Evolutionary conservation across 192 early-diverging fungal species (phyloP), one percentile per base, ranked within the genome.

Genomic region (Entomortierella chlamydospora): DNA sequence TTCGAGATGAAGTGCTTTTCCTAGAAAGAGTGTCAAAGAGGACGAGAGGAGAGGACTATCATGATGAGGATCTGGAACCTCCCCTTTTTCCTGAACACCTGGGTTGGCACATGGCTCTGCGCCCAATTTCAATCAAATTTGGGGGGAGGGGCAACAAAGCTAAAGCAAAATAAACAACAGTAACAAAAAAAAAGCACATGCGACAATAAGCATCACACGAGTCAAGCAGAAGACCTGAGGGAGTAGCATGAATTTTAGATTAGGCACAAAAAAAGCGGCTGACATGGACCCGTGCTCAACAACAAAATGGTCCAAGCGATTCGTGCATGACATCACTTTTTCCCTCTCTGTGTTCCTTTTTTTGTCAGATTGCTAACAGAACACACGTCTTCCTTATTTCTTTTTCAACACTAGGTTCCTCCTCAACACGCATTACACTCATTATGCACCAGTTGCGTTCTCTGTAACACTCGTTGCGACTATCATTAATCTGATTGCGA

Each of bases 381-480:
- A n/a, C n/a, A n/a, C n/a, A n/a, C n/a, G n/a, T n/a, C n/a, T n/a
- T n/a, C n/a, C n/a, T n/a, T n/a, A n/a, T n/a, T n/a, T n/a, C n/a
- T n/a, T n/a, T n/a, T n/a, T n/a, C n/a, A n/a, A n/a, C n/a, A 20
- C 11, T 72, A 93, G 90, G 67, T 99, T 99, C 73, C 86, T 99
- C 52, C 79, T 99, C 42, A 94, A 93, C 83, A 96, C 95, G 29
- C 96, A 98, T 81, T 98, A 98, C 84, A 93, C 95, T 0, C 93
- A 98, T 86, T 99, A 99, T 84, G 94, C 98, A 63, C 73, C 92
- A 4, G 73, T 92, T 31, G 95, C 94, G 17, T 99, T 99, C 79
- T 87, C 89, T 64, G 90, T 99, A 80, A 99, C 98, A 81, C 89
- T 99, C 45, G 86, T 89, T 18, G 92, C 92, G 1, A 85, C 97